Conservation (phyloP, 2,329 filamentous ascomycete species). For the Phyllosticta ampelicida region DNA sequence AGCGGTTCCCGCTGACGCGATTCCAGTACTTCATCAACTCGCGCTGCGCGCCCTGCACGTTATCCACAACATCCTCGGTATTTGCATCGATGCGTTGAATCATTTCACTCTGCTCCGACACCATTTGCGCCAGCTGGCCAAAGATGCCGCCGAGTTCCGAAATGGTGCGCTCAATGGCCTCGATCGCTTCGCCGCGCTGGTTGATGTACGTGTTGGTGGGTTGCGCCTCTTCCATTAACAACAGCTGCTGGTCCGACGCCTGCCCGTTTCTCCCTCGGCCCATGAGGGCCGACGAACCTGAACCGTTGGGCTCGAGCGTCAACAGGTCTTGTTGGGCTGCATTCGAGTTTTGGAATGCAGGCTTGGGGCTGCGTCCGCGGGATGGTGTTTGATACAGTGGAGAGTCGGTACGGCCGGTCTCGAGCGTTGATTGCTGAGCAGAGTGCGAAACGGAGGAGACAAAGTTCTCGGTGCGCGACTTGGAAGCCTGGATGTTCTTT, state of each 20-base stretch:
- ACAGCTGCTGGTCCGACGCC: constrained; percentile 71
- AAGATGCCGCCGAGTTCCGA: constrained; percentile 86
- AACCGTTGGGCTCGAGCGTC: constrained; percentile 61
- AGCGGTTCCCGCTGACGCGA: constrained; percentile 85
- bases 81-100: constrained; percentile 96
- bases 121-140: constrained; percentile 90
- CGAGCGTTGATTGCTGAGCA: constrained; percentile 33
- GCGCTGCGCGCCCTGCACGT: constrained; percentile 91
- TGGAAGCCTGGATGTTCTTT: constrained; percentile 93
- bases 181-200: constrained; percentile 88
- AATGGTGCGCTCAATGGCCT: constrained; percentile 93
- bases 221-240: constrained; percentile 84
- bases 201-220: constrained; percentile 82
- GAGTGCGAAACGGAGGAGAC: constrained; percentile 75
- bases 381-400: constrained; percentile 76
- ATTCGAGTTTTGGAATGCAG: constrained; percentile 36
- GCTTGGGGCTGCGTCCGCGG: constrained; percentile 45
- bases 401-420: constrained; percentile 63
- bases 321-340: constrained; percentile 54
- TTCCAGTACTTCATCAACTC: constrained; percentile 97
- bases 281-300: constrained; percentile 16
- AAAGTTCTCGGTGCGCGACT: constrained; percentile 90
- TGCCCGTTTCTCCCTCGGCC: constrained; percentile 21
- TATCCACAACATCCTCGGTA: constrained; percentile 95
- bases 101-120: constrained; percentile 94